phyloP scores from a whole-genome alignment of 176 grass and related monocot species.

The Tillandsia leiboldiana region DNA sequence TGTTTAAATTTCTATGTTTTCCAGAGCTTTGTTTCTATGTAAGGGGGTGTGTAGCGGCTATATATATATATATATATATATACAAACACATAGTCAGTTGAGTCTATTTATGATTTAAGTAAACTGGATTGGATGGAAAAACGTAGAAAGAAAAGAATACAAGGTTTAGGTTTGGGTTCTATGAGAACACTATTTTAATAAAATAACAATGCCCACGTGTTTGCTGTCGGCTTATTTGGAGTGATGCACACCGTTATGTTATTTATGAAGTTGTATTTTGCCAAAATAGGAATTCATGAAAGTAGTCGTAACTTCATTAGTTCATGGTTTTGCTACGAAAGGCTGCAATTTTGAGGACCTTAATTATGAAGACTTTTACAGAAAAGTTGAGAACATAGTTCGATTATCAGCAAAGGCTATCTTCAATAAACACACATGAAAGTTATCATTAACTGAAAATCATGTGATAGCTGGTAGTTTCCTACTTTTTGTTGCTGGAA shows the following conservation, averaged over 20 bases:
- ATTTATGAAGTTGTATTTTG: not conserved
- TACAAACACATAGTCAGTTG: no score
- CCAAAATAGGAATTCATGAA: not conserved
- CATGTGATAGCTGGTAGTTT: not conserved
- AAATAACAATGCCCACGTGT: not conserved
- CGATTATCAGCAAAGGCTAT: no score
- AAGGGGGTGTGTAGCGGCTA: not conserved
- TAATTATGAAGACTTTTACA: not conserved
- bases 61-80: not conserved
- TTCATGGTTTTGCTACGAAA: not conserved
- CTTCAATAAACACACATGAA: not conserved
- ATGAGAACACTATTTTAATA: not conserved
- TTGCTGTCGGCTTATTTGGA: not conserved
- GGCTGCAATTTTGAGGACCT: not conserved
- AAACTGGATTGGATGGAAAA: not conserved
- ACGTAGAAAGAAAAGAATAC: not conserved
- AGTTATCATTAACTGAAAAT: not conserved
- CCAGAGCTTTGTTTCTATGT: not conserved
- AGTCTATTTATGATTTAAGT: no score
- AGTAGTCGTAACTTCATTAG: no score
- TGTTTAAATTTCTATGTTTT: not conserved
- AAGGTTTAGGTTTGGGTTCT: not conserved
- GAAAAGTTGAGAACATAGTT: not conserved
- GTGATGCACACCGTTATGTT: not conserved
- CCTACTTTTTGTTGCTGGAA: not conserved